Percentiles rank a stretch among this genome's conserved stretches.
These are phyloP conservation scores for Omphalotus guepiniiformis DNA, from an alignment of 768 basidiomycete species.

Conservation along the genomic window DNA sequence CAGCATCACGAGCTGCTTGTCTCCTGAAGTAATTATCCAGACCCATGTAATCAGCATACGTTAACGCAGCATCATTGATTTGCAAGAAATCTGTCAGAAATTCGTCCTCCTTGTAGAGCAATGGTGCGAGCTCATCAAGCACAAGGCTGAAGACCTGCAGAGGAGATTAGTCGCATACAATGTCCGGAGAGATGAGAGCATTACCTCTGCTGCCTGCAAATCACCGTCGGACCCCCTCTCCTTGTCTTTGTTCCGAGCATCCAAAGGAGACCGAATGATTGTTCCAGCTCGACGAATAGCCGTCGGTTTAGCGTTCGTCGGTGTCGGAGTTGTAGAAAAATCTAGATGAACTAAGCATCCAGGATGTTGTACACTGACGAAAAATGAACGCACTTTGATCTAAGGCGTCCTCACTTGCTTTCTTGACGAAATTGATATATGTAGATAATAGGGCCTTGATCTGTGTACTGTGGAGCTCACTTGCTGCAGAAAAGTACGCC, in stretches of 20 bases:
- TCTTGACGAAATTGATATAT: slow-evolving; percentile 60
- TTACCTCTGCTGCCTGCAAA: slow-evolving; percentile 68
- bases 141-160: slow-evolving; percentile 68
- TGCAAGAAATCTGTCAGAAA: slow-evolving; percentile 92
- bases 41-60: slow-evolving; percentile 94
- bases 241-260: slow-evolving; percentile 56
- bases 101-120: slow-evolving; percentile 79
- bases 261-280: slow-evolving; percentile 74
- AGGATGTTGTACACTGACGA: not conserved
- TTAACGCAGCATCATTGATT: slow-evolving; percentile 81
- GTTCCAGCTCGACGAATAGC: slow-evolving; percentile 83
- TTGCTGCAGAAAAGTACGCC: slow-evolving; percentile 88
- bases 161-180: slow-evolving; percentile 1
- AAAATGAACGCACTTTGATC: slow-evolving; percentile 55
- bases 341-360: slow-evolving; percentile 26
- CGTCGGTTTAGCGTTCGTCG: slow-evolving; percentile 42
- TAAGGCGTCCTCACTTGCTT: slow-evolving; percentile 64
- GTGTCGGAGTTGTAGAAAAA: slow-evolving; percentile 38
- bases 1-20: slow-evolving; percentile 74
- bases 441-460: slow-evolving; percentile 67
- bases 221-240: slow-evolving; percentile 56
- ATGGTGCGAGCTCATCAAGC: slow-evolving; percentile 69
- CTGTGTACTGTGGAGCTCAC: slow-evolving; percentile 77
- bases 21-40: slow-evolving; percentile 92
- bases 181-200: slow-evolving; percentile 8